These are phyloP conservation scores for Gleditsia sinensis DNA, from an alignment of 306 rosid species.

Conservation along the genomic window DNA sequence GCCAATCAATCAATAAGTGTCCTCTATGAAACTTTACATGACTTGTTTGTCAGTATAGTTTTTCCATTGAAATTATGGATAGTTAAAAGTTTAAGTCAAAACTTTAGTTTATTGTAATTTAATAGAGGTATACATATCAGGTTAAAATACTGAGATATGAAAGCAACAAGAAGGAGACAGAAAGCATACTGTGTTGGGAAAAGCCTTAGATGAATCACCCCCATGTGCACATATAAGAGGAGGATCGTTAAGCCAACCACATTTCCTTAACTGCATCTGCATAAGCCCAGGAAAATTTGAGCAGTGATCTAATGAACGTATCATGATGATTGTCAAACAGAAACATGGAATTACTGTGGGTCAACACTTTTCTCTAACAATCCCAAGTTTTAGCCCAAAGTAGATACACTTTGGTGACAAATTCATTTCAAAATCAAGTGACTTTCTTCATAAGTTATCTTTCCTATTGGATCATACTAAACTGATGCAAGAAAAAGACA, in stretches of 20 bases:
- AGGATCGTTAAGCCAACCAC: conserved; percentile 73
- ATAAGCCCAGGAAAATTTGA: neutral
- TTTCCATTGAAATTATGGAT: neutral
- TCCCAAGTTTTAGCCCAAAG: neutral
- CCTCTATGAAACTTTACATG: no score
- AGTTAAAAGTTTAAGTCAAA: neutral
- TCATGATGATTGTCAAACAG: neutral
- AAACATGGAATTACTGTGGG: neutral
- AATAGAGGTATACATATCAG: neutral
- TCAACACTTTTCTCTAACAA: neutral
- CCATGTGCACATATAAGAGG: conserved; percentile 95
- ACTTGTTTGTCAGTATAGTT: no score
- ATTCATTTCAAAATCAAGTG: neutral
- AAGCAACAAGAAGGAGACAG: neutral
- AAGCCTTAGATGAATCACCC: conserved; percentile 79
- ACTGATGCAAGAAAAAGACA: neutral
- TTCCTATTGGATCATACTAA: neutral
- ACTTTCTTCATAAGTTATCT: neutral
- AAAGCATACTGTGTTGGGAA: conserved; percentile 68
- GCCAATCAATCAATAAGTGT: no score
- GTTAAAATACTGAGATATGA: neutral
- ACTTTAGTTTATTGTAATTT: neutral
- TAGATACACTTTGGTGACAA: neutral
- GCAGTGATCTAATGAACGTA: neutral
- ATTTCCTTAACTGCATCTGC: conserved; percentile 57